These are phyloP conservation scores for Talaromyces albobiverticillius DNA, from an alignment of 2,329 filamentous ascomycete species.

Conservation along the genomic window DNA sequence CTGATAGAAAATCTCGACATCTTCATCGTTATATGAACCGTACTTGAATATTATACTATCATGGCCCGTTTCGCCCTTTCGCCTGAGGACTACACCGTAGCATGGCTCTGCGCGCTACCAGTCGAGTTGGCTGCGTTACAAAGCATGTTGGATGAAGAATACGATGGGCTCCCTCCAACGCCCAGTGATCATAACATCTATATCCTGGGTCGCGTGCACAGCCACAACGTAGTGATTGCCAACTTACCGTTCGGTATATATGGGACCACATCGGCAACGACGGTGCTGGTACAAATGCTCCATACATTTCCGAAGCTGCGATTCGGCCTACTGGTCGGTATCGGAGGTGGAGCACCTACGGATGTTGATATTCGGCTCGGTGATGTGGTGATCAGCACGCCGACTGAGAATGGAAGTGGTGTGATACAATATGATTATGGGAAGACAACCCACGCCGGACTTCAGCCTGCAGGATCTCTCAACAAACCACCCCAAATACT, in stretches of 20 bases:
- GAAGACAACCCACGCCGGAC: background rate
- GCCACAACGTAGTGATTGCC: constrained; percentile 17
- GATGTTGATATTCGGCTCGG: constrained; percentile 13
- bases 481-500: constrained; percentile 13
- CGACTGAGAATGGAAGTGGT: background rate
- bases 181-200: too few relatives aligned
- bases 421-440: constrained; percentile 8
- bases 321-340: constrained; percentile 18
- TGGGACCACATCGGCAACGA: constrained; percentile 15
- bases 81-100: constrained; percentile 10
- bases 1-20: too few relatives aligned
- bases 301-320: constrained; percentile 16
- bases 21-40: too few relatives aligned
- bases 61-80: background rate
- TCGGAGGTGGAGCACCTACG: constrained; percentile 18
- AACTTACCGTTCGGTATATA: constrained; percentile 8
- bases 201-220: constrained; percentile 14
- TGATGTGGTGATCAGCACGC: constrained; percentile 3
- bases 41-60: too few relatives aligned
- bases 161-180: too few relatives aligned
- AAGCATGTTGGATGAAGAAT: constrained; percentile 14
- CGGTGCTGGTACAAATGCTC: constrained; percentile 17
- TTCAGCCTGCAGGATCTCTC: constrained; percentile 3
- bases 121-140: constrained; percentile 1
- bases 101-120: constrained; percentile 1